Evolutionary conservation across 2,329 filamentous ascomycete species (phyloP), one percentile per base, ranked within the genome.

Genomic region (Decorospora gaudefroyi): DNA sequence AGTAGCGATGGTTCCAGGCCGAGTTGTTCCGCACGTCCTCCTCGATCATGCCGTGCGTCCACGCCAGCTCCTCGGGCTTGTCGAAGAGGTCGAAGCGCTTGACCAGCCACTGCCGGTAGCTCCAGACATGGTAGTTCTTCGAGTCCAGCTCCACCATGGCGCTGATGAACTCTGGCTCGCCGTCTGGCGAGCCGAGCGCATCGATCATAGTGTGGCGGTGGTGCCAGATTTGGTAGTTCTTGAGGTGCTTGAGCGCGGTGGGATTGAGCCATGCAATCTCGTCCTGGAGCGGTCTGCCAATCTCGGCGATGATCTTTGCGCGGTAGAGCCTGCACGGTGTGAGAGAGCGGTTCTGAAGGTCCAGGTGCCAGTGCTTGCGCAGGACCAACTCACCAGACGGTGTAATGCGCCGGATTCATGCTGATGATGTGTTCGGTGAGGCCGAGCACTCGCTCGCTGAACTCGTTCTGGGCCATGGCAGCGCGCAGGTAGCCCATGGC

Each of bases 121-220:
- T 90, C 93, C 93, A 99, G 33, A 97, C 93, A 68, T 99, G 93
- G 70, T 99, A 97, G 76, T 99, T 99, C 75, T 99, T 99, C 35
- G 87, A 83, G 68, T 99, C 93, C 59, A 87, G 80, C 27, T 79
- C 80, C 41, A 99, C 85, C 81, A 99, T 97, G 32, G 78, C 72
- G 46, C 78, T 80, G 47, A 96, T 80, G 69, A 97, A 97, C 10
- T 77, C 78, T 13, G 79, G 77, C 73, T 99, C 93, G 3, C 80
- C 81, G 3, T 76, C 68, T 8, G 81, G 82, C 38, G 89, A 78
- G 12, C 67, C 76, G 10, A 81, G 74, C 45, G 77, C 78, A 58
- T 76, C 84, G 49, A 74, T 80, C 70, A 74, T 78, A 69, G 73
- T 67, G 77, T 84, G 68, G 57, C 79, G 68, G 74, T 85, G 75